Percentiles rank a stretch among this genome's conserved stretches.
Conservation (phyloP, 2,329 filamentous ascomycete genomes). For the Trichophyton simii region DNA sequence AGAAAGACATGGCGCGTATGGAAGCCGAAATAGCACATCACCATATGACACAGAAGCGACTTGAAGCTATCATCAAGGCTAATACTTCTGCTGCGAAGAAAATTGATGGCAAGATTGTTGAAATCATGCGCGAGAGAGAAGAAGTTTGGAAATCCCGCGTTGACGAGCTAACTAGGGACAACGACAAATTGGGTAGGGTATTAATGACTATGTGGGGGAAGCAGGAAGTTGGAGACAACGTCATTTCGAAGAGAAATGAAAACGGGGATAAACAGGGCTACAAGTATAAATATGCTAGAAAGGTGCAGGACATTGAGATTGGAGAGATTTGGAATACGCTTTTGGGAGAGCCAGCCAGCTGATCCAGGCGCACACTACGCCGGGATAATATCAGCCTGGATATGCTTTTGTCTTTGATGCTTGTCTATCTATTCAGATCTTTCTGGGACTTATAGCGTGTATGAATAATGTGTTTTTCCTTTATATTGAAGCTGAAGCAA, state of each 20-base stretch:
- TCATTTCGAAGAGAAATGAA: neutral
- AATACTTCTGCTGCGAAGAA: conserved; percentile 31
- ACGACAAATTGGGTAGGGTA: conserved; percentile 29
- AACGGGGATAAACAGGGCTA: conserved; percentile 21
- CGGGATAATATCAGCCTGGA: neutral
- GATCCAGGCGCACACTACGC: neutral
- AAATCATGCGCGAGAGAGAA: conserved; percentile 32
- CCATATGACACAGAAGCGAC: conserved; percentile 10
- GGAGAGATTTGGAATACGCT: neutral
- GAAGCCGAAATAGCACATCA: conserved; percentile 20
- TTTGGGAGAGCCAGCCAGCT: neutral
- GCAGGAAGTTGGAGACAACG: conserved; percentile 25
- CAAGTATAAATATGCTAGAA: conserved; percentile 26
- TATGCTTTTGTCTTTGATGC: neutral
- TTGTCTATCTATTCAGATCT: neutral
- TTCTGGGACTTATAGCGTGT: neutral
- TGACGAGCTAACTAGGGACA: conserved; percentile 29
- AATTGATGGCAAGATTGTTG: conserved; percentile 29
- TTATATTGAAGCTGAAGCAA: neutral
- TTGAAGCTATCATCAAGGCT: conserved; percentile 25
- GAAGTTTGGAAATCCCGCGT: conserved; percentile 32
- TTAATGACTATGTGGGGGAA: conserved; percentile 32
- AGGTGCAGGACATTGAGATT: neutral
- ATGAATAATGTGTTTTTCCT: neutral
- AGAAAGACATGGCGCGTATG: conserved; percentile 5